Base-by-base conservation (phyloP, 148 eudicot genomes). In the Camellia japonica region DNA sequence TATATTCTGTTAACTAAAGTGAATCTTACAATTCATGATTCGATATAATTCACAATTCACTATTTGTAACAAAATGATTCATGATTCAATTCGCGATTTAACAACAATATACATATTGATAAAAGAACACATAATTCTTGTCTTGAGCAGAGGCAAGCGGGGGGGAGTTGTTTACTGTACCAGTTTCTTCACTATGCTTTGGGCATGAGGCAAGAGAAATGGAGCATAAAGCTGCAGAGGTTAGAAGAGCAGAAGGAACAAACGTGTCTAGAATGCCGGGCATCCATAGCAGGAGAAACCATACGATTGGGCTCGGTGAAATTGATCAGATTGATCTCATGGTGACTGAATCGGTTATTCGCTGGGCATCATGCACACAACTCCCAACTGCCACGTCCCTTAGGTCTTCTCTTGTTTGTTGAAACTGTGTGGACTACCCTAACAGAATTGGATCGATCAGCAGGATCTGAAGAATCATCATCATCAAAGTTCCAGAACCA, bases 331-430 rank as follows among this genome's bases (percentile, higher is more conserved):
- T 93, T 16, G 94, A 89, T 82, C 78, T 90, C 1, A 83, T 89
- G 68, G 93, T 88, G 44, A 88, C 91, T 8, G 94, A 93, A 78
- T 87, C 97, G 4, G 92, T 95, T 20, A 93, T 92, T 71, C 92
- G 98, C 30, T 93, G 98, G 98, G 98, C 92, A 3, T 95, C 98
- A 1, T 93, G 97, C 92, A 93, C 96, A 12, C 78, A 91, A 71
- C 82, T 95, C 13, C 88, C 96, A 1, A 88, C 90, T 14, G 87
- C 95, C 19, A 75, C 98, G 10, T 88, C 98, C 11, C 89, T 93
- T 64, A 85, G 90, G 83, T 87, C 94, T 6, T 92, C 97, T 79
- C 93, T 95, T 47, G 98, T 95, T 13, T 95, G 97, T 80, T 89
- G 78, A 90, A 59, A 73, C 13, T 73, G 60, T 73, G 60, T 64